Evolutionary conservation across 192 early-diverging fungal species (phyloP), one percentile per base, ranked within the genome.

Genomic region (Coemansia sp.): DNA sequence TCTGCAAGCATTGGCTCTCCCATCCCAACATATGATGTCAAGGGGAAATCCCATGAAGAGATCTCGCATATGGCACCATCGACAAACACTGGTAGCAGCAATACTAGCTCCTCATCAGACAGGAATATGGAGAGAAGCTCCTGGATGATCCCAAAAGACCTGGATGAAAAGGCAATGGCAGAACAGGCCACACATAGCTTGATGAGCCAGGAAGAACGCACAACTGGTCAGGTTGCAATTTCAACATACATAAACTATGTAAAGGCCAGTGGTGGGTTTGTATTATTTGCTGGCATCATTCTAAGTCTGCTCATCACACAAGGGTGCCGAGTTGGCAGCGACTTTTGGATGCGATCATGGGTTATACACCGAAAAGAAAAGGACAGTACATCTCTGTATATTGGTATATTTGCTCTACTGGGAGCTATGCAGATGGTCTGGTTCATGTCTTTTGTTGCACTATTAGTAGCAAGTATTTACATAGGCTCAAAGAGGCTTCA

Each of bases 181-280:
- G 45, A 23, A 1, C 8, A 23, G 10, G 45, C 53, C 1, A 76
- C 70, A 8, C 76, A 78, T 28, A 10, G 45, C 36, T 75, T 94
- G 13, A 96, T 94, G 89, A 79, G 85, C 48, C 84, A 85, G 25
- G 94, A 97, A 64, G 93, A 97, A 66, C 87, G 89, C 11, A 72
- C 77, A 4, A 88, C 86, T 1, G 94, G 94, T 33, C 70, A 28
- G 74, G 83, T 54, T 87, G 92, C 55, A 53, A 76, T 63, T 64
- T 58, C 14, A 30, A 63, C 58, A 82, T 94, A 48, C 88, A 85
- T 80, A 64, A 78, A 62, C 42, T 82, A 54, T 90, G 92, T 79
- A 15, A 56, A 28, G 6, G 67, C 77, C 7, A 56, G 70, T 3
- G 77, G 77, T 23, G 77, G 77, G 0, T 56, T 14, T 41, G 9